phyloP scores from a whole-genome alignment of 2,329 filamentous ascomycete species.

The Teratosphaeria viscida region DNA sequence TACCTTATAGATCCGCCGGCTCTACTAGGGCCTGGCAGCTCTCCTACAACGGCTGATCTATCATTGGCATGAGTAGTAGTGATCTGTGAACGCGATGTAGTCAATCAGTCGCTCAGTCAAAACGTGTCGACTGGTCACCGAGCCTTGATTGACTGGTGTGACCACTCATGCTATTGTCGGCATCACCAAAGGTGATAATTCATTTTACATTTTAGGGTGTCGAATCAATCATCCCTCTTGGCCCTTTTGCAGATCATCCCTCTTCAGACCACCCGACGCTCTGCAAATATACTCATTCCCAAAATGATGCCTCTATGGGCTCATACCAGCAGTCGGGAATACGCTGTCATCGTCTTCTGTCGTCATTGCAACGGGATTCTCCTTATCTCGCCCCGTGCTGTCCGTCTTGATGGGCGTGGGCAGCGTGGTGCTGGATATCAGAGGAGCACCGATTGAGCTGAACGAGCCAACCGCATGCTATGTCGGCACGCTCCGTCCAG shows the following conservation, averaged over 20 bases:
- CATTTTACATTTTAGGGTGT: neutral
- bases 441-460: neutral
- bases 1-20: too few species aligned
- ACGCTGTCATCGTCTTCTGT: neutral
- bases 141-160: neutral
- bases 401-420: neutral
- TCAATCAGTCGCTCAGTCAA: neutral
- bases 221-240: neutral
- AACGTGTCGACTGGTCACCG: too few species aligned
- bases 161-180: neutral
- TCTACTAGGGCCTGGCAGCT: too few species aligned
- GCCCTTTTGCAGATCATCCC: neutral
- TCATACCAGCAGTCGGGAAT: neutral
- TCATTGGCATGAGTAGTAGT: too few species aligned
- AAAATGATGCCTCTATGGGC: neutral
- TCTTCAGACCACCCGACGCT: neutral
- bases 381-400: neutral
- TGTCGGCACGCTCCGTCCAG: neutral
- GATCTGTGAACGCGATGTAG: neutral
- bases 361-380: neutral
- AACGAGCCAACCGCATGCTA: neutral
- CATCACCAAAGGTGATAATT: neutral
- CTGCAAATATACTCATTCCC: neutral
- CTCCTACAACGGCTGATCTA: too few species aligned
- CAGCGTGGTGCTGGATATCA: neutral